A percentile compares a stretch with the other conserved stretches of the same genome.
These are phyloP conservation scores for Cryoendolithus antarcticus DNA, from an alignment of 2,329 filamentous ascomycete genomes.

Conservation along the genomic window DNA sequence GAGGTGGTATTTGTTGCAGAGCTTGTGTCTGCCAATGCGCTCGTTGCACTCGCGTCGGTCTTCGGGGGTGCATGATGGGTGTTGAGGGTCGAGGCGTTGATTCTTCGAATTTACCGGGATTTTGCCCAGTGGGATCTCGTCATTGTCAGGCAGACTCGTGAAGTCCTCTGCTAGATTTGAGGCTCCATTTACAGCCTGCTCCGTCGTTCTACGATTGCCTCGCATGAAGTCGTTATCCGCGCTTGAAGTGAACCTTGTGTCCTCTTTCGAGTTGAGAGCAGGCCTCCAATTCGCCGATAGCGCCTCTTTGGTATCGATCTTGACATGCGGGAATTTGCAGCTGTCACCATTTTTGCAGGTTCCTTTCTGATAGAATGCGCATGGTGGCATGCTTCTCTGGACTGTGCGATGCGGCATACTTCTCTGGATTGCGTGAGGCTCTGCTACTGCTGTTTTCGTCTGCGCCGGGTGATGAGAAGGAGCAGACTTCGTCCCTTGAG, in stretches of 20 bases:
- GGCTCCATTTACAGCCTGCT: not conserved
- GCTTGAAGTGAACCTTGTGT: too few species aligned
- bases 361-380: conserved; percentile 17
- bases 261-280: too few species aligned
- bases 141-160: conserved; percentile 9
- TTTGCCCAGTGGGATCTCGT: conserved; percentile 12
- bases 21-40: conserved; percentile 28
- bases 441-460: conserved; percentile 3
- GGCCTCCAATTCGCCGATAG: not conserved
- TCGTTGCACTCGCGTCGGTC: conserved; percentile 30
- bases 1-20: conserved; percentile 40
- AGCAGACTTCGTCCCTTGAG: too few species aligned
- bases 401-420: not conserved
- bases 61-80: conserved; percentile 24
- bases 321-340: conserved; percentile 17
- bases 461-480: not conserved
- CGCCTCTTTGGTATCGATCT: conserved; percentile 6
- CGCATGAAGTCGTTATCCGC: conserved; percentile 10
- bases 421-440: conserved; percentile 1
- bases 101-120: conserved; percentile 36
- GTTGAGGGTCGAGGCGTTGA: conserved; percentile 35
- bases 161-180: conserved; percentile 3
- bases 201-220: conserved; percentile 3
- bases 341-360: conserved; percentile 19
- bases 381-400: conserved; percentile 5